phyloP scores from a whole-genome alignment of 129 eudicot genomes.

The Artemisia annua region DNA sequence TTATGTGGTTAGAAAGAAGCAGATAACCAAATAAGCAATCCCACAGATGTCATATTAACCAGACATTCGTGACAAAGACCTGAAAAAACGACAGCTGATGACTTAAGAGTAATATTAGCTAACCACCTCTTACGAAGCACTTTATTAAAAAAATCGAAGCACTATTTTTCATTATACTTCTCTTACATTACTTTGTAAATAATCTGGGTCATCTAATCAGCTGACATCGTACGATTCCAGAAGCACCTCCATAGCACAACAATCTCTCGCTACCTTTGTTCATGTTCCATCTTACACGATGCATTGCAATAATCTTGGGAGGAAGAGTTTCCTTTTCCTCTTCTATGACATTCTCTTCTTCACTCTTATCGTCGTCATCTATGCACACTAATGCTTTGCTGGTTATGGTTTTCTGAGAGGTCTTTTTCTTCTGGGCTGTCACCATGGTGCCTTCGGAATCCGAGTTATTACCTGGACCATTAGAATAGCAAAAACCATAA shows the following conservation, averaged over 20 bases:
- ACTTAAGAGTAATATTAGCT: too few species aligned
- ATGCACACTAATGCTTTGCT: conserved; percentile 34
- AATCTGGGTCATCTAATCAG: too few species aligned
- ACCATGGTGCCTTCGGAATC: conserved; percentile 15
- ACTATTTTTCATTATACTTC: too few species aligned
- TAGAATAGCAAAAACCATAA: conserved; percentile 29
- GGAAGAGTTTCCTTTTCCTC: conserved; percentile 46
- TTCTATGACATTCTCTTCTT: conserved; percentile 13
- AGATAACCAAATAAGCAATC: too few species aligned
- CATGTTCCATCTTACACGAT: conserved; percentile 82
- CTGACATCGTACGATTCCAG: conserved; percentile 43
- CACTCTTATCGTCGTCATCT: conserved; percentile 23
- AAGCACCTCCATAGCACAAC: conserved; percentile 93
- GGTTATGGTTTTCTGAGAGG: conserved; percentile 24
- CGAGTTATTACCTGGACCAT: conserved; percentile 35
- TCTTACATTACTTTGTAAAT: too few species aligned
- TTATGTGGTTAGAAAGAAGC: too few species aligned
- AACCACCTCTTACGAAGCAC: too few species aligned
- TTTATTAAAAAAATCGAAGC: too few species aligned
- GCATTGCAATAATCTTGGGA: conserved; percentile 74
- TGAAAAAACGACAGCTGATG: too few species aligned
- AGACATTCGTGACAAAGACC: too few species aligned
- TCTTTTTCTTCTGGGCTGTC: conserved; percentile 20
- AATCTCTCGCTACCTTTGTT: conserved; percentile 86
- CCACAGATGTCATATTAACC: too few species aligned